Conservation (phyloP, 2,329 filamentous ascomycete genomes). For the Sporothrix schenckii region DNA sequence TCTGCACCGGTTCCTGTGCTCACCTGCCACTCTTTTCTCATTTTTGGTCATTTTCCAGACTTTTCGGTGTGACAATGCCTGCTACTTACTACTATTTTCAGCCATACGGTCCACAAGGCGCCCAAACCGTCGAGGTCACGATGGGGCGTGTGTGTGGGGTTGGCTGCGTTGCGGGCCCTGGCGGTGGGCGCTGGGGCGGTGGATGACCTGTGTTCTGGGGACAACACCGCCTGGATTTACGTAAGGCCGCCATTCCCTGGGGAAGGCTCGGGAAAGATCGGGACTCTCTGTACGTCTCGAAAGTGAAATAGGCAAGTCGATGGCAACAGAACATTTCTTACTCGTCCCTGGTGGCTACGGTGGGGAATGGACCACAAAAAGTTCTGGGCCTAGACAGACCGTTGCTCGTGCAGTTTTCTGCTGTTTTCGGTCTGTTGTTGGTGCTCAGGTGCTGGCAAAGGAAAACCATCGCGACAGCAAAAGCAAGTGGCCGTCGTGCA, state of each 20-base stretch:
- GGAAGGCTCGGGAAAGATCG: slow-evolving; percentile 27
- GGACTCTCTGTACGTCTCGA: background rate
- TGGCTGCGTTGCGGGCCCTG: slow-evolving; percentile 6
- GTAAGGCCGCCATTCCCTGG: slow-evolving; percentile 22
- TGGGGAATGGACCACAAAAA: slow-evolving; percentile 12
- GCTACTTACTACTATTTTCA: slow-evolving; percentile 16
- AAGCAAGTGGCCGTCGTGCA: slow-evolving; percentile 17
- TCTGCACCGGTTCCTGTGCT: slow-evolving; percentile 5
- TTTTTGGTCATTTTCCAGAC: slow-evolving; percentile 4
- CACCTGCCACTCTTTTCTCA: background rate
- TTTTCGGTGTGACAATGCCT: background rate
- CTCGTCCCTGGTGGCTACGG: slow-evolving; percentile 12
- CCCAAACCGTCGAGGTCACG: slow-evolving; percentile 28
- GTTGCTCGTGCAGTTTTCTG: background rate
- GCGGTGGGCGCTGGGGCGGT: slow-evolving; percentile 2
- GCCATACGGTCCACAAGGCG: slow-evolving; percentile 17
- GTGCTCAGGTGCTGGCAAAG: background rate
- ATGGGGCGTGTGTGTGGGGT: slow-evolving; percentile 29
- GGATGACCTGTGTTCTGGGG: background rate
- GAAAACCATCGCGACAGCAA: background rate
- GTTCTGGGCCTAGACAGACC: slow-evolving; percentile 25
- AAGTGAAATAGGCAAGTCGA: slow-evolving; percentile 15
- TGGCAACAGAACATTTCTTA: slow-evolving; percentile 8
- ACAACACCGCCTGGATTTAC: slow-evolving; percentile 20
- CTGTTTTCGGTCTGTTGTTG: background rate